Conservation (phyloP, 441 rosid genomes). For the Raphanus hybrid region DNA sequence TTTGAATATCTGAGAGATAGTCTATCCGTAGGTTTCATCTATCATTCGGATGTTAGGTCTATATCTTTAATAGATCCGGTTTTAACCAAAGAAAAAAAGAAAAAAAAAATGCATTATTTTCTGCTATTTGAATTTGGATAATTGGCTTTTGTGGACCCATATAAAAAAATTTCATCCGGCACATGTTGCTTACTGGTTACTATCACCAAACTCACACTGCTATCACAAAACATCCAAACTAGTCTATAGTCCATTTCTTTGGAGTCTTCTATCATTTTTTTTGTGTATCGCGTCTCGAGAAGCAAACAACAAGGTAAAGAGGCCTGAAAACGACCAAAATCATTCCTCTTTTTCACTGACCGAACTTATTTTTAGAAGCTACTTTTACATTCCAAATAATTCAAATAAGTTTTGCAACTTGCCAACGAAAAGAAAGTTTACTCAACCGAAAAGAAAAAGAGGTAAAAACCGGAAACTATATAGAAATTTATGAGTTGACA, state of each 20-base stretch:
- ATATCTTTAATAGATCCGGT: too few species aligned
- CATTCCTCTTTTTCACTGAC: neutral
- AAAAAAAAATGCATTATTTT: neutral
- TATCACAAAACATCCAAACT: conserved; percentile 21
- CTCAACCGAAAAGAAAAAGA: neutral
- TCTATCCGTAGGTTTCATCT: too few species aligned
- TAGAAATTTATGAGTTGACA: conserved; percentile 12
- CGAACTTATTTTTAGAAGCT: neutral
- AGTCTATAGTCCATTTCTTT: neutral
- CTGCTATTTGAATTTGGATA: neutral
- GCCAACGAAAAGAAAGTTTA: neutral
- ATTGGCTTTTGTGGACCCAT: conserved; percentile 1
- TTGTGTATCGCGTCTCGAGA: conserved; percentile 4
- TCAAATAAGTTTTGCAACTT: conserved; percentile 1
- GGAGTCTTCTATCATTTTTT: neutral
- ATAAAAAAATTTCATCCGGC: neutral
- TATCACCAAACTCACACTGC: conserved; percentile 21
- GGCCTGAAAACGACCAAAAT: conserved; percentile 5
- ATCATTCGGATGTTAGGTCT: too few species aligned
- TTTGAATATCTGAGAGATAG: too few species aligned
- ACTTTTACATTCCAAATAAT: neutral
- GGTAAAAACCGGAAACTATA: neutral
- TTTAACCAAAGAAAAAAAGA: neutral
- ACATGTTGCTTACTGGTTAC: conserved; percentile 9
- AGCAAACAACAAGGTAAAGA: neutral